These are phyloP conservation scores for Alisma plantagoaquatica DNA, from an alignment of 106 monocot genomes.

Conservation along the genomic window DNA sequence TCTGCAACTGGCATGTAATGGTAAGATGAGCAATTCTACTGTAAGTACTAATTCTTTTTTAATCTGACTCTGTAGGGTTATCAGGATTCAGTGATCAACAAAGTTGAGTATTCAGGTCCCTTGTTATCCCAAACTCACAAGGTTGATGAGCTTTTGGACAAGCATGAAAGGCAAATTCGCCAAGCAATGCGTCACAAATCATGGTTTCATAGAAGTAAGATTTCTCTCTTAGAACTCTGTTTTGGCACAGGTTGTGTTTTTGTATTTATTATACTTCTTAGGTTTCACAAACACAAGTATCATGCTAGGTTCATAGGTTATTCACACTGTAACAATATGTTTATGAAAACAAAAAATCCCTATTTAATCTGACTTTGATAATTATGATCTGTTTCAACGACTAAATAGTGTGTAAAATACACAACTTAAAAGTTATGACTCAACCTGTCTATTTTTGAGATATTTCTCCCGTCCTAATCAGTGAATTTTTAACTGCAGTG, in stretches of 20 bases:
- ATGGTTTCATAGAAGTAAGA: constrained; percentile 52
- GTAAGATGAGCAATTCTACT: constrained; percentile 15
- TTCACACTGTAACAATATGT: too few species aligned
- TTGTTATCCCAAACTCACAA: constrained; percentile 36
- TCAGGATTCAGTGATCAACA: constrained; percentile 20
- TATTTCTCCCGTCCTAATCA: too few species aligned
- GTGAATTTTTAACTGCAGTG: neutral
- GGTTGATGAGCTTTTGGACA: constrained; percentile 51
- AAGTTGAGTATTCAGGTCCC: constrained; percentile 55
- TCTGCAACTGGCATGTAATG: constrained; percentile 24
- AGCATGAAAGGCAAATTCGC: constrained; percentile 48
- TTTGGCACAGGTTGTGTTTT: neutral
- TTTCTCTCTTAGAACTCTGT: neutral
- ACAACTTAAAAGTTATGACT: too few species aligned
- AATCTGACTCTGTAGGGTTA: constrained; percentile 15
- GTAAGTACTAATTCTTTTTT: neutral
- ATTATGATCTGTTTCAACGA: neutral
- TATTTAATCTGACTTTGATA: neutral
- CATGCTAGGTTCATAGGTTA: too few species aligned
- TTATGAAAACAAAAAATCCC: too few species aligned
- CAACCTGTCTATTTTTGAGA: neutral
- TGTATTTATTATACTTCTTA: neutral
- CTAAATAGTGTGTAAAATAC: too few species aligned
- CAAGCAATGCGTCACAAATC: constrained; percentile 29
- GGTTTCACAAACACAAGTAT: neutral